Evolutionary conservation across 768 basidiomycete genomes (phyloP).

Genomic region (Pisolithus tinctorius): DNA sequence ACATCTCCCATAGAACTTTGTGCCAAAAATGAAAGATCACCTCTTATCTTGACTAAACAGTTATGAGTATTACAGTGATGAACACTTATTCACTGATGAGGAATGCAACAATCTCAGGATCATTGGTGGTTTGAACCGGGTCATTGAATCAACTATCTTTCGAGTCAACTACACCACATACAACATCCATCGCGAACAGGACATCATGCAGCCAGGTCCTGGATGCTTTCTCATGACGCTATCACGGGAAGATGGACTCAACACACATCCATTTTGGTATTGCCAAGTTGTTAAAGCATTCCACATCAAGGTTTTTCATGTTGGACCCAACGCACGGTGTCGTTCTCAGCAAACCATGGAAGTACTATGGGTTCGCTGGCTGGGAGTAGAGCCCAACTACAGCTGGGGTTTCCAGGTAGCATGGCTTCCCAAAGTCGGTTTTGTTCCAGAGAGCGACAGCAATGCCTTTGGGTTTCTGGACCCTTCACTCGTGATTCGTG

Average conservation of each 20-base stretch:
- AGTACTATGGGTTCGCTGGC: slow-evolving; percentile 32
- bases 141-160: slow-evolving; percentile 18
- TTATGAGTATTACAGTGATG: slow-evolving; percentile 1
- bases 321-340: no score
- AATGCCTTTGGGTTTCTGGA: slow-evolving; percentile 32
- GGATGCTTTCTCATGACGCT: slow-evolving; percentile 20
- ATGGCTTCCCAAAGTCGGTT: slow-evolving; percentile 1
- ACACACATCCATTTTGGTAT: slow-evolving; percentile 28
- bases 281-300: slow-evolving; percentile 23
- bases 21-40: slow-evolving; percentile 10
- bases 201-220: slow-evolving; percentile 11
- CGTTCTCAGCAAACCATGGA: slow-evolving; percentile 11
- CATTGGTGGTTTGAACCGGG: slow-evolving; percentile 1
- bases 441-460: no score
- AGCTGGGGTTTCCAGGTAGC: slow-evolving; percentile 1
- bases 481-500: slow-evolving; percentile 24
- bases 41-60: slow-evolving; percentile 6
- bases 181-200: slow-evolving; percentile 18
- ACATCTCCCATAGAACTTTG: slow-evolving; percentile 5
- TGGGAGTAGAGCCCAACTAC: slow-evolving; percentile 7
- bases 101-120: slow-evolving; percentile 11
- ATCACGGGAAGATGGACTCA: slow-evolving; percentile 1
- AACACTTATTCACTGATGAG: slow-evolving; percentile 2
- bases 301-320: slow-evolving; percentile 16
- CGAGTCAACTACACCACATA: slow-evolving; percentile 29